Conservation (phyloP, 1,284 basidiomycete species). For the Schizopora paradoxa region DNA sequence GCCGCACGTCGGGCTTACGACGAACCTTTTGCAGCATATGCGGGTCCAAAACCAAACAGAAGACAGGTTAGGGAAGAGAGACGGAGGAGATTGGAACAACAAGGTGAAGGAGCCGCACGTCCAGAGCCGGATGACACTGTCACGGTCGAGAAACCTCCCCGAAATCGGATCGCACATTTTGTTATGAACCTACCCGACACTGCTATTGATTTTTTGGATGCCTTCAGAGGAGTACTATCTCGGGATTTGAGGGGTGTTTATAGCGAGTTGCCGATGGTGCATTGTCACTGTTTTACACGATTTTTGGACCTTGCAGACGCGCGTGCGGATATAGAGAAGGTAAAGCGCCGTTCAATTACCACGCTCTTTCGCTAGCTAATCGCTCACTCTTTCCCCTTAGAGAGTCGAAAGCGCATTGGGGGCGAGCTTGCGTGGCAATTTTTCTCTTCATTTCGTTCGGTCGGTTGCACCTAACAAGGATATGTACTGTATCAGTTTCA, state of each 20-base stretch:
- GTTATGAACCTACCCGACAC: conserved; percentile 97
- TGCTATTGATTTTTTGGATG: conserved; percentile 87
- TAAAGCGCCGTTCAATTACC: conserved; percentile 35
- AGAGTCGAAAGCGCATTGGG: conserved; percentile 71
- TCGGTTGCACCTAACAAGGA: conserved; percentile 96
- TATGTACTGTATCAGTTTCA: conserved; percentile 97
- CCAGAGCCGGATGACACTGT: conserved; percentile 7
- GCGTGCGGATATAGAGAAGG: conserved; percentile 73
- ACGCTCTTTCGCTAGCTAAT: conserved; percentile 1
- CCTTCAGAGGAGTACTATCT: conserved; percentile 72
- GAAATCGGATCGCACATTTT: conserved; percentile 75
- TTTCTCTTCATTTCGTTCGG: conserved; percentile 74
- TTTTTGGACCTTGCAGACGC: conserved; percentile 70
- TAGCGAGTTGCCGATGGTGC: conserved; percentile 79
- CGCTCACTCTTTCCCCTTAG: conserved; percentile 37
- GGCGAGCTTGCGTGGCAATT: conserved; percentile 45
- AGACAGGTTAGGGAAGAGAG: conserved; percentile 33
- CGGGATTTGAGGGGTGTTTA: conserved; percentile 43
- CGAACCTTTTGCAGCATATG: conserved; percentile 57
- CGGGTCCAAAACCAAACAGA: conserved; percentile 44
- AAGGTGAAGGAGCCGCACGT: conserved; percentile 14
- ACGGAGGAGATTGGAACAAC: conserved; percentile 2
- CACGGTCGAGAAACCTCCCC: conserved; percentile 24
- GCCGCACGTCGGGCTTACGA: conserved; percentile 50
- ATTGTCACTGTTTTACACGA: conserved; percentile 96